Percentiles rank a stretch among this genome's conserved stretches.
phyloP scores from a whole-genome alignment of 2,329 filamentous ascomycete genomes.

The Sporothrix mexicana region DNA sequence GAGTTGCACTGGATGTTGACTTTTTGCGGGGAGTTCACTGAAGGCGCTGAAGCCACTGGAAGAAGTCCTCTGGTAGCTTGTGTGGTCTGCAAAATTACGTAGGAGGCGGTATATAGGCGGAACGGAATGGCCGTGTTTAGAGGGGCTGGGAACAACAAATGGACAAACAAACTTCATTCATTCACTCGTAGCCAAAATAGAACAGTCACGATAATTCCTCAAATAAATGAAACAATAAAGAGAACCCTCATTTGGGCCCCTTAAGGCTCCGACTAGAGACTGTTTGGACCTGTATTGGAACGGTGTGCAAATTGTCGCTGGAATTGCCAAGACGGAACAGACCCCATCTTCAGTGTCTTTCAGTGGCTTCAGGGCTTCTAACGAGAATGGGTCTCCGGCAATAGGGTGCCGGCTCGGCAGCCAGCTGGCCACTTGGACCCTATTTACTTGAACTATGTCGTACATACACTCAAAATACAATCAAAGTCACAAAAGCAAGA shows the following conservation, averaged over 20 bases:
- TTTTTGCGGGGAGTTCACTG: neutral
- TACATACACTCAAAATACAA: neutral
- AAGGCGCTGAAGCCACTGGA: neutral
- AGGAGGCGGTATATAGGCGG: neutral
- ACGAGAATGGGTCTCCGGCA: neutral
- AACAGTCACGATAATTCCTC: neutral
- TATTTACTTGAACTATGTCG: neutral
- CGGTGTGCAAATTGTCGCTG: neutral
- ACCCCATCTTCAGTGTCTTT: neutral
- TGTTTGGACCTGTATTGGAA: neutral
- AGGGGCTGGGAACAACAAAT: neutral
- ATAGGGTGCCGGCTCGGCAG: neutral
- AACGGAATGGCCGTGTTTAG: neutral
- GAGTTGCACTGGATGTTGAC: neutral
- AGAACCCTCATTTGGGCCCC: neutral
- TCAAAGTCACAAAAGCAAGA: neutral
- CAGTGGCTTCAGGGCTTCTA: neutral
- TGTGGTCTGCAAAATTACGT: slow-evolving; percentile 5
- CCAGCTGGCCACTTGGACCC: neutral
- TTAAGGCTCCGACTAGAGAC: neutral
- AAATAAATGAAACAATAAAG: too few species aligned
- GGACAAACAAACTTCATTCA: neutral
- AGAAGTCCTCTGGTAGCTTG: neutral
- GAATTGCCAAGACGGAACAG: neutral
- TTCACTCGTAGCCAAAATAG: neutral